Evolutionary conservation across 192 early-diverging fungal species (phyloP), one percentile per base, ranked within the genome.

Genomic region (Coemansia javaensis): DNA sequence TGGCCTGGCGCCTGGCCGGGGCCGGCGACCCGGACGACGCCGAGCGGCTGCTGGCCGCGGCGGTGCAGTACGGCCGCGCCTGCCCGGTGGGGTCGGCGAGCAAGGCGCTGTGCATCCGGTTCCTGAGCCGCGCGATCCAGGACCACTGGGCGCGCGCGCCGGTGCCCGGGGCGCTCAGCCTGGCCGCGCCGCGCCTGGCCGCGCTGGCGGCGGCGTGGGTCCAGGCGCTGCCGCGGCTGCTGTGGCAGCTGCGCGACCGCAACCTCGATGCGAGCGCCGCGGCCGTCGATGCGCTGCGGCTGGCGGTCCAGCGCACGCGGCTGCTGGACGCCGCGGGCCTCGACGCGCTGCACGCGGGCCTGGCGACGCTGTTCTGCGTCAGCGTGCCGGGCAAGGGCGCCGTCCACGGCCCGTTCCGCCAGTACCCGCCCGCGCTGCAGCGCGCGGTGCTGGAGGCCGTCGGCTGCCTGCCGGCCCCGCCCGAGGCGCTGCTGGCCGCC

Each of bases 201-300:
- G 47, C 20, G 5, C 25, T 55, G 50, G 31, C 50, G 23, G 32
- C 55, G 8, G 25, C 13, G 21, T 75, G 71, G 71, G 63, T 55
- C 31, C 47, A 54, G 21, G 53, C 48, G 6, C 71, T 75, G 20
- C 71, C 71, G 16, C 57, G 63, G 60, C 48, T 75, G 30, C 46
- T 75, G 34, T 75, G 71, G 71, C 71, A 63, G 59, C 64, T 75
- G 31, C 69, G 69, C 27, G 60, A 66, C 33, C 58, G 53, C 23
- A 75, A 75, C 34, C 35, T 56, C 18, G 42, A 55, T 5, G 60
- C 63, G 4, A 75, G 57, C 42, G 35, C 20, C 8, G 71, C 63
- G 1, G 71, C 60, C 0, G 53, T 53, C 0, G 46, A 45, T 16
- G 40, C 71, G 18, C 53, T 75, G 50, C 58, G 63, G 22, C 31